Percentiles rank a stretch among this genome's conserved stretches.
Evolutionary conservation across 345 rosid species (phyloP).

Genomic region (Camelina hispida): DNA sequence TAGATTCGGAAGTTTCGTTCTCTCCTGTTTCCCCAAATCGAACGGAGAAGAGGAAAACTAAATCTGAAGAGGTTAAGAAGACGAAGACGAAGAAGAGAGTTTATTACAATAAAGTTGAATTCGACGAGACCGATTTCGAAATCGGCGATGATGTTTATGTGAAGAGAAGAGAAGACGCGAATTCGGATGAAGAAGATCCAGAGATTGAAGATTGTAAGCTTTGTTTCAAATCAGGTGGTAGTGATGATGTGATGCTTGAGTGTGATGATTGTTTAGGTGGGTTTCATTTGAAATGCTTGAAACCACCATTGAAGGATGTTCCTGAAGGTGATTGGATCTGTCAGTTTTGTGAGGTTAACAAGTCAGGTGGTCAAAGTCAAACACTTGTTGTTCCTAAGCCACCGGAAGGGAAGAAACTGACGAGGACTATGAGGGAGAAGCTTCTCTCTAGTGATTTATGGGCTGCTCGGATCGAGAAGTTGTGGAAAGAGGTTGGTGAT

Average conservation of each 20-base stretch:
- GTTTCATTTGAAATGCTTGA: slow-evolving; percentile 90
- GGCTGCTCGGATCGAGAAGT: slow-evolving; percentile 79
- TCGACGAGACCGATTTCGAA: slow-evolving; percentile 72
- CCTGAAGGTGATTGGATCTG: slow-evolving; percentile 97
- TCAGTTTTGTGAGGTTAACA: slow-evolving; percentile 62
- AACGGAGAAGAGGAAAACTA: slow-evolving; percentile 46
- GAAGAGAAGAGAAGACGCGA: slow-evolving; percentile 77
- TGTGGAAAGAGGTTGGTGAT: slow-evolving; percentile 77
- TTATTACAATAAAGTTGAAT: slow-evolving; percentile 68
- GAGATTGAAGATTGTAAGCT: slow-evolving; percentile 82
- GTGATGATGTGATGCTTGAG: slow-evolving; percentile 65
- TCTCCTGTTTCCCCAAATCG: slow-evolving; percentile 62
- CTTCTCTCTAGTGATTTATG: slow-evolving; percentile 85
- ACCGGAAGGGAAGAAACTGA: slow-evolving; percentile 66
- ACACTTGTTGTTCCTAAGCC: slow-evolving; percentile 56
- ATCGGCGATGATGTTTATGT: slow-evolving; percentile 85
- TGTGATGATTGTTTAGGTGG: slow-evolving; percentile 93
- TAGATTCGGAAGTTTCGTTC: slow-evolving; percentile 43
- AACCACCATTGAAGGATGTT: slow-evolving; percentile 70
- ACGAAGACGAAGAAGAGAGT: slow-evolving; percentile 58
- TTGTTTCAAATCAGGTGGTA: slow-evolving; percentile 68
- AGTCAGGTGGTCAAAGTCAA: slow-evolving; percentile 49
- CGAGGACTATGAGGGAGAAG: slow-evolving; percentile 83
- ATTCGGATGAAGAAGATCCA: slow-evolving; percentile 71
- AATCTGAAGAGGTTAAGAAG: slow-evolving; percentile 19